A percentile compares a stretch with the other conserved stretches of the same genome.
These are phyloP conservation scores for Ceratocystis destructans DNA, from an alignment of 2,329 filamentous ascomycete species.

Conservation along the genomic window DNA sequence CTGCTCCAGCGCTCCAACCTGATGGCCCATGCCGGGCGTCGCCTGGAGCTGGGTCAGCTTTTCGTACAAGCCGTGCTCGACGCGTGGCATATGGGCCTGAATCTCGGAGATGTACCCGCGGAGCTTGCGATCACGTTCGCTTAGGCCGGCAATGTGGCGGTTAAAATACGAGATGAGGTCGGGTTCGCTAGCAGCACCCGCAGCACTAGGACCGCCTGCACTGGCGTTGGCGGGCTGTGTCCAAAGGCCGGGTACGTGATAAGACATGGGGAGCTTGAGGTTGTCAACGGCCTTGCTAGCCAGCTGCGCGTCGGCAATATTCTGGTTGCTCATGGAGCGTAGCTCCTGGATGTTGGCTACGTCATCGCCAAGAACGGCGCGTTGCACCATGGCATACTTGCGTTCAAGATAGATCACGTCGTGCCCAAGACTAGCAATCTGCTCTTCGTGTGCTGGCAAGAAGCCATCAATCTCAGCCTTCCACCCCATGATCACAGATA, in stretches of 20 bases:
- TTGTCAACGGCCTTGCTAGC: slow-evolving; percentile 63
- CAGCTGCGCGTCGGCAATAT: slow-evolving; percentile 55
- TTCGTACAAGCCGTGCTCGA: slow-evolving; percentile 34
- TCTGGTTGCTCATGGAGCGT: slow-evolving; percentile 43
- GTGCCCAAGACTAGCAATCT: slow-evolving; percentile 35
- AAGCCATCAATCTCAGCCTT: slow-evolving; percentile 63
- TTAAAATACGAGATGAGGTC: slow-evolving; percentile 35
- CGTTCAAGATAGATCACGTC: slow-evolving; percentile 38
- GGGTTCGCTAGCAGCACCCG: slow-evolving; percentile 29
- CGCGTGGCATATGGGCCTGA: slow-evolving; percentile 35
- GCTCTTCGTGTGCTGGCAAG: slow-evolving; percentile 41
- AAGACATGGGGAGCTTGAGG: slow-evolving; percentile 51
- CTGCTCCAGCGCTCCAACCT: slow-evolving; percentile 24
- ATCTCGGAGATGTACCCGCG: slow-evolving; percentile 35
- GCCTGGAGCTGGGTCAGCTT: slow-evolving; percentile 23
- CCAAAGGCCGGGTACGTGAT: slow-evolving; percentile 36
- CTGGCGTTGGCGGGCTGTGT: slow-evolving; percentile 25
- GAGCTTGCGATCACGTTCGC: slow-evolving; percentile 32
- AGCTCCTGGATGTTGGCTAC: slow-evolving; percentile 51
- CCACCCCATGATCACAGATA: slow-evolving; percentile 65
- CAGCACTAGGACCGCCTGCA: slow-evolving; percentile 22
- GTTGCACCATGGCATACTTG: slow-evolving; percentile 34
- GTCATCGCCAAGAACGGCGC: slow-evolving; percentile 38
- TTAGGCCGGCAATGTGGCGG: slow-evolving; percentile 32
- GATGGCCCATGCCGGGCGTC: slow-evolving; percentile 19